These are phyloP conservation scores for Aspergillus eucalypticola DNA, from an alignment of 2,329 filamentous ascomycete species.

Conservation along the genomic window DNA sequence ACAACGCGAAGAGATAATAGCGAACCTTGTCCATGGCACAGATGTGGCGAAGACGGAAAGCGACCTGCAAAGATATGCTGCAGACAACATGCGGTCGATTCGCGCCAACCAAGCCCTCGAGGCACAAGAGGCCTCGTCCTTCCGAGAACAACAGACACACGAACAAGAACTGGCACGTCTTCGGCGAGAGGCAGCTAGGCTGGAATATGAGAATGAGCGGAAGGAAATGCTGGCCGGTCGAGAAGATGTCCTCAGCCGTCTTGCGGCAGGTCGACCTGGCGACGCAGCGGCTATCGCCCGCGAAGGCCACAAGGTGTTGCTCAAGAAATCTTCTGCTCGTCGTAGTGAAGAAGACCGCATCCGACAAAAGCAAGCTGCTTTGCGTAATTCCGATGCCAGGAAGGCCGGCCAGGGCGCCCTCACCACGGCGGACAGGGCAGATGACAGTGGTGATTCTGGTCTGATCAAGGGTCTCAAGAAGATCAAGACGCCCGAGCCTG, in stretches of 20 bases:
- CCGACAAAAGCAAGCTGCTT: constrained; percentile 46
- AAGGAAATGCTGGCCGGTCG: constrained; percentile 63
- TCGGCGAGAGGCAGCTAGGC: constrained; percentile 62
- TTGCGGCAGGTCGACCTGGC: constrained; percentile 62
- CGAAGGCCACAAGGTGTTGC: constrained; percentile 60
- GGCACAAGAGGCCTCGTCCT: constrained; percentile 49
- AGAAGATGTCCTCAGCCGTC: constrained; percentile 68
- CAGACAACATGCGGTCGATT: constrained; percentile 66
- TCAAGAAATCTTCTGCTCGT: constrained; percentile 69
- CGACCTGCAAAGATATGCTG: constrained; percentile 68
- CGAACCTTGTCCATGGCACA: constrained; percentile 75
- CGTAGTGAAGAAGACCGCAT: constrained; percentile 57
- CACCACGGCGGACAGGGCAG: constrained; percentile 28
- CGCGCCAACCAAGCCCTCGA: constrained; percentile 51
- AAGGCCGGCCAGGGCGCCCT: constrained; percentile 24
- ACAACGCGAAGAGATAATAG: constrained; percentile 84
- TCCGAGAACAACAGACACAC: constrained; percentile 51
- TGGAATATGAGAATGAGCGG: constrained; percentile 71
- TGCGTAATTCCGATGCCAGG: constrained; percentile 37
- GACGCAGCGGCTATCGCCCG: constrained; percentile 59
- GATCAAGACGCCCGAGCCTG: constrained; percentile 59
- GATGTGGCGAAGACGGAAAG: constrained; percentile 65
- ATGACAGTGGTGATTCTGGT: constrained; percentile 35
- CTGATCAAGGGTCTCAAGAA: constrained; percentile 79
- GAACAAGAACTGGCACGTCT: constrained; percentile 68